These are phyloP conservation scores for Moelleriella libera DNA, from an alignment of 2,329 filamentous ascomycete species.

Conservation along the genomic window DNA sequence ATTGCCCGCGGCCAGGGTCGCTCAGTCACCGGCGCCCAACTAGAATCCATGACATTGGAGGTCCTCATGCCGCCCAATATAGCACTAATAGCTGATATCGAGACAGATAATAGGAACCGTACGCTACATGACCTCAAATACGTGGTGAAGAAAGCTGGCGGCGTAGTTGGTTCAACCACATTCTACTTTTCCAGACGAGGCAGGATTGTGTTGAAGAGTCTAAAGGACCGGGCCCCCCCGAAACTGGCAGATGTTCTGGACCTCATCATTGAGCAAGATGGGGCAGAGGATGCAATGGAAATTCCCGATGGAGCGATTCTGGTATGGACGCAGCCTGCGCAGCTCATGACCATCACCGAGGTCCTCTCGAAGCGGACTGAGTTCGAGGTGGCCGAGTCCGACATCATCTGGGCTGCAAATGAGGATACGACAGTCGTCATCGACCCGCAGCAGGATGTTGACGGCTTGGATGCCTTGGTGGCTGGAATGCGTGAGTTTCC, in stretches of 20 bases:
- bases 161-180: constrained; percentile 55
- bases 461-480: constrained; percentile 41
- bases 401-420: constrained; percentile 77
- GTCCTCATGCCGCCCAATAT: constrained; percentile 64
- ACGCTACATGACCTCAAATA: constrained; percentile 59
- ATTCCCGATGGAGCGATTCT: constrained; percentile 58
- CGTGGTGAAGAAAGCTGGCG: constrained; percentile 58
- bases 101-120: constrained; percentile 68
- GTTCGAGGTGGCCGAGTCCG: constrained; percentile 56
- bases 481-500: constrained; percentile 45
- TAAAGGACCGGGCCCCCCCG: constrained; percentile 21
- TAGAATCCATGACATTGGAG: constrained; percentile 72
- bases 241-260: constrained; percentile 64
- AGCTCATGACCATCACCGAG: constrained; percentile 17
- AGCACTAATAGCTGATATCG: constrained; percentile 70
- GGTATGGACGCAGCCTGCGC: constrained; percentile 30
- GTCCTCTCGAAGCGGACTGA: constrained; percentile 47
- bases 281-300: constrained; percentile 57
- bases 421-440: constrained; percentile 60
- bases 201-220: constrained; percentile 50
- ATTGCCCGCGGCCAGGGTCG: constrained; percentile 81
- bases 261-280: constrained; percentile 66
- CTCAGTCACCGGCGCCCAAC: constrained; percentile 55
- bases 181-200: constrained; percentile 82
- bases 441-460: constrained; percentile 39